Evolutionary conservation across 176 grass and related monocot species (phyloP), one percentile per base, ranked within the genome.

Genomic region (Bothriochloa decipiens): DNA sequence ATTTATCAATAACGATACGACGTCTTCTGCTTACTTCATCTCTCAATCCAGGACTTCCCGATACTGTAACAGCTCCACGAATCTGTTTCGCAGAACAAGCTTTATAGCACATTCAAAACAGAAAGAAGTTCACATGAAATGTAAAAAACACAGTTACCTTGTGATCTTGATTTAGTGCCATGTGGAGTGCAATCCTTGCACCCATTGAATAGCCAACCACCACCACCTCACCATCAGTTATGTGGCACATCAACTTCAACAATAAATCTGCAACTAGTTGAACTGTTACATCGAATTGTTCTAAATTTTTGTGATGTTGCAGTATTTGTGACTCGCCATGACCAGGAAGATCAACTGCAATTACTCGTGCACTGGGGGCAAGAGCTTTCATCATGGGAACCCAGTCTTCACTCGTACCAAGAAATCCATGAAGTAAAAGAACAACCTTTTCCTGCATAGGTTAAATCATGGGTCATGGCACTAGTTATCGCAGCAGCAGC

Each of bases 391-490:
- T 95, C 67, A 87, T 90, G 27, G 88, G 87, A 79, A 79, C 62
- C 96, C 96, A 98, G 58, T 98, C 96, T 80, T 98, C 82, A 90
- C 80, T 93, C 46, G 89, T 90, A 67, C 96, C 92, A 87, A 98
- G 91, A 94, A 98, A 98, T 79, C 95, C 95, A 91, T 98, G 95
- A 86, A 98, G 95, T 88, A 90, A 95, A 79, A 98, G 63, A 65
- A 98, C 69, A 43, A 87, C 83, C 10, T 82, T 95, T 82, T 91
- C 92, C 95, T 98, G 84, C 82, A 91, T 82, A 75, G 53, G 43
- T 69, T 40, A 61, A 82, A 80, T 79, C 62, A 65, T 61, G 58
- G 58, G 70, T 47, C 84, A 84, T 72, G 76, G 6, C 33, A 70
- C 4, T 77, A 68, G 42, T 88, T 80, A 88, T 43, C 26, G 33